phyloP scores from a whole-genome alignment of 768 basidiomycete species.

The Boletus subparvulus region DNA sequence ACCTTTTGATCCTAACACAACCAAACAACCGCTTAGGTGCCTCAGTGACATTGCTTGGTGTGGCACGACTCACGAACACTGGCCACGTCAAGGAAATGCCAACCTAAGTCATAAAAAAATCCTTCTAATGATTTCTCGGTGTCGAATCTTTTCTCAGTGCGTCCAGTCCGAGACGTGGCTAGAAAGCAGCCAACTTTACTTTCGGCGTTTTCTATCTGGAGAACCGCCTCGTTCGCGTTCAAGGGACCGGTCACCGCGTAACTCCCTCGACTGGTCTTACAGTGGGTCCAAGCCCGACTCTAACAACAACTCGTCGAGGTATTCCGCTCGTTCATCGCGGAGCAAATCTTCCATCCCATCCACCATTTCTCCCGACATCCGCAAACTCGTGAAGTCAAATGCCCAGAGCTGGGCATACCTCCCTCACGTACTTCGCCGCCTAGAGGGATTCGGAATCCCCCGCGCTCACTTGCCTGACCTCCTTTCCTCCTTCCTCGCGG shows the following conservation, averaged over 20 bases:
- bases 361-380: slow-evolving; percentile 9
- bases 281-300: neutral
- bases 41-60: too few species aligned
- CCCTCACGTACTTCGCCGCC: slow-evolving; percentile 36
- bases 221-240: neutral
- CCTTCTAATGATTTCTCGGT: slow-evolving; percentile 23
- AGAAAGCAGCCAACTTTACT: slow-evolving; percentile 17
- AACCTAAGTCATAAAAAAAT: neutral
- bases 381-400: slow-evolving; percentile 35
- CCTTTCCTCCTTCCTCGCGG: slow-evolving; percentile 41
- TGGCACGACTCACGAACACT: too few species aligned
- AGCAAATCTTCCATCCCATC: slow-evolving; percentile 1
- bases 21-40: too few species aligned
- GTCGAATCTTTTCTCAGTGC: slow-evolving; percentile 15
- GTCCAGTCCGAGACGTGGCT: slow-evolving; percentile 18
- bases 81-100: neutral
- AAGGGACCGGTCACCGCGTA: neutral
- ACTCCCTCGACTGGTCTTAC: slow-evolving; percentile 1
- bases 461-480: slow-evolving; percentile 37
- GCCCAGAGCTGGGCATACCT: slow-evolving; percentile 40
- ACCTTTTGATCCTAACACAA: too few species aligned
- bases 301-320: neutral
- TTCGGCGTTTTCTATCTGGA: slow-evolving; percentile 18
- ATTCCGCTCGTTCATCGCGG: neutral
- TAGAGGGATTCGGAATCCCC: slow-evolving; percentile 52